phyloP scores from a whole-genome alignment of 306 rosid genomes.

The Rosa chinensis region DNA sequence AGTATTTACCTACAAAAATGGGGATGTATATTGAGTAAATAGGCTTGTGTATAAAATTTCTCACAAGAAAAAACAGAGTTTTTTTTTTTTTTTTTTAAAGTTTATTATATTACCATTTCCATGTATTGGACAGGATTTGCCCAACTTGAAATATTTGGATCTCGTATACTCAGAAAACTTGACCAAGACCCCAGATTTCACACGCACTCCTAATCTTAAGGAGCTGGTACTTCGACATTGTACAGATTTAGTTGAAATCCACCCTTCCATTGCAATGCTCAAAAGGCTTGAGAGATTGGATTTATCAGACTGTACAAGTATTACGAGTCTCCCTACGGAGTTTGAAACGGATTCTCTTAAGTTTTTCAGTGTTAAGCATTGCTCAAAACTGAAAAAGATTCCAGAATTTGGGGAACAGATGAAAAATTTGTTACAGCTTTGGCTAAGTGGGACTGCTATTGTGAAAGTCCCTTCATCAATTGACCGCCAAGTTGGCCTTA shows the following conservation, averaged over 20 bases:
- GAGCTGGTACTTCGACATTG: constrained; percentile 7
- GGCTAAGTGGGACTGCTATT: background rate
- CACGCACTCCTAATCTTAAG: constrained; percentile 9
- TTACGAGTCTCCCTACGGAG: background rate
- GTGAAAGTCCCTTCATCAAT: constrained; percentile 16
- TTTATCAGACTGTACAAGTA: background rate
- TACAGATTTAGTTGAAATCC: constrained; percentile 17
- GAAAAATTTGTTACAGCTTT: background rate
- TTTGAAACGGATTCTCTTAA: constrained; percentile 12
- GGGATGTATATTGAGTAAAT: too few relatives aligned
- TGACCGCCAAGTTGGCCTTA: background rate
- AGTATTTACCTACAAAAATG: too few relatives aligned
- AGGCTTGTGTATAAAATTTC: too few relatives aligned
- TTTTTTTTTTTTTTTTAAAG: too few relatives aligned
- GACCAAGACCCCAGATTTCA: constrained; percentile 22
- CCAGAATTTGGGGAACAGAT: constrained; percentile 4
- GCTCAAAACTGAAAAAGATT: constrained; percentile 10
- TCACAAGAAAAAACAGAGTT: too few relatives aligned
- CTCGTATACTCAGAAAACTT: constrained; percentile 9
- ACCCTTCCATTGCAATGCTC: constrained; percentile 10
- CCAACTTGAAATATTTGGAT: constrained; percentile 7
- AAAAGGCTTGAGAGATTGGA: background rate
- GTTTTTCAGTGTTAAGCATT: background rate
- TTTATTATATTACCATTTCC: too few relatives aligned
- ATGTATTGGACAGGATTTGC: background rate